Evolutionary conservation across 371 early-diverging fungal species (phyloP), one percentile per base, ranked within the genome.

Genomic region (Apophysomyces sp.): DNA sequence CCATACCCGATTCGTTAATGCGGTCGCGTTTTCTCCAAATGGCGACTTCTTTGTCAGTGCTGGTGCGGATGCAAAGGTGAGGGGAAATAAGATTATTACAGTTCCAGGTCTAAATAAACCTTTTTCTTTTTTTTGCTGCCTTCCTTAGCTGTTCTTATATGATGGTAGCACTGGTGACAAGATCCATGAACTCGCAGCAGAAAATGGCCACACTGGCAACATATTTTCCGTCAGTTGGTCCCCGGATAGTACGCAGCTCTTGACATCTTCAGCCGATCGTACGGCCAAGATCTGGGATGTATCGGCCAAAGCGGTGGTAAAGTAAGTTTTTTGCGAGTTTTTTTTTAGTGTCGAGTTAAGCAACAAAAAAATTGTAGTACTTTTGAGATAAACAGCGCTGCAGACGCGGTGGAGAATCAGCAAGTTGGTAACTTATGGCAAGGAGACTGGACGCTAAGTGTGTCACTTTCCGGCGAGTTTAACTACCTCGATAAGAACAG

Each of bases 371-470:
- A 13, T 26, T 27, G 36, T 61, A 87, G 82, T 30, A 85, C 86
- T 0, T 85, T 88, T 68, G 72, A 82, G 26, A 66, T 83, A 37
- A 58, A 78, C 16, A 63, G 62, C 15, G 67, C 69, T 16, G 37
- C 58, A 15, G 55, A 70, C 4, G 31, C 68, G 9, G 55, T 86
- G 26, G 88, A 86, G 18, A 80, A 91, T 61, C 97, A 96, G 75
- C 98, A 98, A 77, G 91, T 98, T n/a, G 98, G 98, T 55, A 90
- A 88, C 58, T 71, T 95, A 68, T 97, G 97, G 97, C 84, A 84
- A 44, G 90, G 86, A 27, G 77, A 87, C 60, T 70, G 87, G 65
- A 60, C 96, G 15, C 36, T 97, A 51, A 86, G 89, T 55, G 72
- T 94, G 40, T 94, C 96, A 5, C 78, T 94, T 18, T 86, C 86